These are phyloP conservation scores for Colletotrichum trifolii DNA, from an alignment of 2,329 filamentous ascomycete genomes.

Conservation along the genomic window DNA sequence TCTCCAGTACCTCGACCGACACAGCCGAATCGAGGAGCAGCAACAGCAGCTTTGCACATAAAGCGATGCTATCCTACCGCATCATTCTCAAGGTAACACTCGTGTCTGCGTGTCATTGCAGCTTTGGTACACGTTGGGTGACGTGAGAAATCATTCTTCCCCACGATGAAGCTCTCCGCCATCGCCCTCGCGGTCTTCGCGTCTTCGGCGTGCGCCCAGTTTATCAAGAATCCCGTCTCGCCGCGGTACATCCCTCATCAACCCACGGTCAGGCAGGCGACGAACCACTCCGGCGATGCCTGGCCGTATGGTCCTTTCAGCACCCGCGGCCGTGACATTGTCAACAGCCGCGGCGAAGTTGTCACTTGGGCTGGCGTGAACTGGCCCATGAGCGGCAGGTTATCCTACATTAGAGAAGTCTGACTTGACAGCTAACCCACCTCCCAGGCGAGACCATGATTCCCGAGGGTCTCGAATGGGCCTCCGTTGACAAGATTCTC, in stretches of 20 bases:
- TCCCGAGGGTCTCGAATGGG: conserved; percentile 66
- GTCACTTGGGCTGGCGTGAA: conserved; percentile 60
- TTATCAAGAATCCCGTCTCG: conserved; percentile 19
- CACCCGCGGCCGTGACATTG: conserved; percentile 50
- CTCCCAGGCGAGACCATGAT: conserved; percentile 66
- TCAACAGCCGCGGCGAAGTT: conserved; percentile 48
- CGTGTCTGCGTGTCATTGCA: conserved; percentile 1
- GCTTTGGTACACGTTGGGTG: conserved; percentile 11
- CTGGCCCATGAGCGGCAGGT: conserved; percentile 65
- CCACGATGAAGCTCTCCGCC: conserved; percentile 24
- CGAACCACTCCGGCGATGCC: conserved; percentile 16
- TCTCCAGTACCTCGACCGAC: neutral
- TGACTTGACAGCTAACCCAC: conserved; percentile 64
- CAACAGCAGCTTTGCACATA: neutral
- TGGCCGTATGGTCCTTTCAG: conserved; percentile 52
- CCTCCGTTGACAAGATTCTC: conserved; percentile 60
- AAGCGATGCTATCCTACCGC: neutral
- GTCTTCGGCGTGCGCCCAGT: conserved; percentile 32
- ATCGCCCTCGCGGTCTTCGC: conserved; percentile 21
- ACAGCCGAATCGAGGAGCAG: neutral
- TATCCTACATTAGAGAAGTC: conserved; percentile 50
- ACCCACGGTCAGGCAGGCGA: conserved; percentile 14
- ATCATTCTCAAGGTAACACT: conserved; percentile 1
- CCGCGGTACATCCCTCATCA: conserved; percentile 12
- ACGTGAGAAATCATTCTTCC: conserved; percentile 5